Evolutionary conservation across 2,329 filamentous ascomycete genomes (phyloP).

Genomic region (Neonectria ditissima): DNA sequence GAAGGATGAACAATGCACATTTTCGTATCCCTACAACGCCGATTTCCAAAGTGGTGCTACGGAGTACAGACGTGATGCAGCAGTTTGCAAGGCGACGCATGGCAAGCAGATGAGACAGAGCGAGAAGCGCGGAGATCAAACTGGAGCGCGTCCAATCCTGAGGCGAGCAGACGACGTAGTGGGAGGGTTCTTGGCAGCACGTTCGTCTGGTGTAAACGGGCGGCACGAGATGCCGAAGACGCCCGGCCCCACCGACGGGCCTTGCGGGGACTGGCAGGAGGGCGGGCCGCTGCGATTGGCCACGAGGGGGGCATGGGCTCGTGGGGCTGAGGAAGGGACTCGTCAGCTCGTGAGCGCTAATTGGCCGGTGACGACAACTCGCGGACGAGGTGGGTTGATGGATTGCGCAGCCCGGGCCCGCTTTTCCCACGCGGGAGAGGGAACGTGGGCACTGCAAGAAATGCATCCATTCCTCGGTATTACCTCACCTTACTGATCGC

Average conservation of each 20-base stretch:
- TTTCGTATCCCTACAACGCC: not conserved
- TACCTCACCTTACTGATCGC: not conserved
- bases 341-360: constrained; percentile 49
- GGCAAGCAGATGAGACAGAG: not conserved
- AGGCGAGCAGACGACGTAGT: constrained; percentile 1
- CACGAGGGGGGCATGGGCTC: constrained; percentile 4
- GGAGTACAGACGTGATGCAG: too few species aligned
- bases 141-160: not conserved
- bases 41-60: not conserved
- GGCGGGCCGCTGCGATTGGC: not conserved
- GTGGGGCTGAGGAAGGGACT: constrained; percentile 45
- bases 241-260: constrained; percentile 24
- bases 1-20: not conserved
- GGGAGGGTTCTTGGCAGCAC: constrained; percentile 18
- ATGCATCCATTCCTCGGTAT: not conserved
- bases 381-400: constrained; percentile 27
- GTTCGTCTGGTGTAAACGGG: constrained; percentile 19
- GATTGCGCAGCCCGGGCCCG: constrained; percentile 36
- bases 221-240: constrained; percentile 36
- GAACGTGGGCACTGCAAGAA: not conserved
- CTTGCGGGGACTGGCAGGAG: not conserved
- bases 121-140: not conserved
- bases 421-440: not conserved
- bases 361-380: constrained; percentile 39
- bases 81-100: not conserved